phyloP scores from a whole-genome alignment of 768 basidiomycete genomes.

The Phylloporus arenicola region DNA sequence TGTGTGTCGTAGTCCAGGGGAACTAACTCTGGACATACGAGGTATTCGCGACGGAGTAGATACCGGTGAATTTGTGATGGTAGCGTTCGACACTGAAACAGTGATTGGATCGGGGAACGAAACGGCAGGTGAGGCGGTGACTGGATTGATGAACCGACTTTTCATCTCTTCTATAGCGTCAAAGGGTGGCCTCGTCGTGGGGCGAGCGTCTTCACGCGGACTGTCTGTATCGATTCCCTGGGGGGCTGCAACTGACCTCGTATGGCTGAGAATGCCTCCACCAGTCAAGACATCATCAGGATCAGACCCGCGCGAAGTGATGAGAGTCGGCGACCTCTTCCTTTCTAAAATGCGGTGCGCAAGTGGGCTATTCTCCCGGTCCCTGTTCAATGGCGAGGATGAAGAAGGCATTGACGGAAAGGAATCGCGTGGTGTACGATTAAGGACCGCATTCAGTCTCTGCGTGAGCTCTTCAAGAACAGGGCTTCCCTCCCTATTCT shows the following conservation, averaged over 20 bases:
- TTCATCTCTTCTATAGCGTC: constrained; percentile 65
- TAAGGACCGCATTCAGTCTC: constrained; percentile 38
- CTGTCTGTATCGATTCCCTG: constrained; percentile 7
- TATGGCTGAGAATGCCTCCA: constrained; percentile 8
- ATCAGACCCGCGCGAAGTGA: constrained; percentile 6
- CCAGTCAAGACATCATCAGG: constrained; percentile 1
- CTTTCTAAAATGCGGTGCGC: constrained; percentile 20
- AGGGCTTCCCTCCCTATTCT: constrained; percentile 51
- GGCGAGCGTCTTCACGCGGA: constrained; percentile 10
- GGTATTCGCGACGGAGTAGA: constrained; percentile 28
- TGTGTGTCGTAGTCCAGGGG: constrained; percentile 25
- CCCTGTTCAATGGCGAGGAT: constrained; percentile 12
- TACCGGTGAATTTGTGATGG: constrained; percentile 3
- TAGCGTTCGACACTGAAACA: constrained; percentile 10
- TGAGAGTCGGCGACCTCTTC: constrained; percentile 13
- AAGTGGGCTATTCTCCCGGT: constrained; percentile 26
- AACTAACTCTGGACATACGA: constrained; percentile 19
- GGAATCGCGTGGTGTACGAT: constrained; percentile 29
- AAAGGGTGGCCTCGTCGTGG: constrained; percentile 30
- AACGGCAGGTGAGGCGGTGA: constrained; percentile 19
- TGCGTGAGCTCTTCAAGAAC: constrained; percentile 47
- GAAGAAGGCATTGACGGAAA: constrained; percentile 24
- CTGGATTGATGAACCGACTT: constrained; percentile 42
- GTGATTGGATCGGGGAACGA: constrained; percentile 13
- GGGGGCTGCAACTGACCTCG: constrained; percentile 9